A percentile compares a stretch with the other conserved stretches of the same genome.
Conservation (phyloP, 1,284 basidiomycete genomes). For the Microbotryomycetes sp. region DNA sequence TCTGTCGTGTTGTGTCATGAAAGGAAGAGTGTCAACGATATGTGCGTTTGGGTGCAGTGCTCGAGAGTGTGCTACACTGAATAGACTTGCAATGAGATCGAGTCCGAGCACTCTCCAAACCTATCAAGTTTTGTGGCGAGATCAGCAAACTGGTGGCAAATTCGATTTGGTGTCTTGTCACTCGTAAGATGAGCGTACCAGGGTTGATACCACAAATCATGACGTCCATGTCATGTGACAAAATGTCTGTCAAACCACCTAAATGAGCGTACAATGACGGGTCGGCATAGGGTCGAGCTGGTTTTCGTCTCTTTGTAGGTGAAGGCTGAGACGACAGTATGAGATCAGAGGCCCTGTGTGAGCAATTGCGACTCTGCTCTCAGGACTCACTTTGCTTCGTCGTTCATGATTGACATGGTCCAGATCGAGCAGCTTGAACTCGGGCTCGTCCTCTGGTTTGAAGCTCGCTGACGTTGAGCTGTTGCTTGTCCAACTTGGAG, state of each 20-base stretch:
- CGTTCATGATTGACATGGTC: too few species aligned
- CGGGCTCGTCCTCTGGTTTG: too few species aligned
- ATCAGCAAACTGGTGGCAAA: slow-evolving; percentile 2
- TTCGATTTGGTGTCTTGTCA: background rate
- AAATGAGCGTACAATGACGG: slow-evolving; percentile 42
- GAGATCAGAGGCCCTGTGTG: too few species aligned
- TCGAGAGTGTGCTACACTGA: background rate
- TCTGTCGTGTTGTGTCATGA: too few species aligned
- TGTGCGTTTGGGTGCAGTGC: background rate
- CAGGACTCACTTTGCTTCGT: too few species aligned
- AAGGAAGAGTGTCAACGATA: too few species aligned
- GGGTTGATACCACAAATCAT: slow-evolving; percentile 14
- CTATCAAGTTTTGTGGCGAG: slow-evolving; percentile 47
- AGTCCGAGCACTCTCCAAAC: slow-evolving; percentile 53
- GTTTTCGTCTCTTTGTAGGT: slow-evolving; percentile 28
- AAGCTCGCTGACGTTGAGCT: too few species aligned
- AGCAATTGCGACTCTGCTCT: too few species aligned
- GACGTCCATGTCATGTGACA: slow-evolving; percentile 47
- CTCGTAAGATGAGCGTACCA: slow-evolving; percentile 1
- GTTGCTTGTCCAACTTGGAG: too few species aligned
- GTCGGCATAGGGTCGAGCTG: slow-evolving; percentile 40
- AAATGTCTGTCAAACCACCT: slow-evolving; percentile 46
- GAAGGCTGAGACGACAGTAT: too few species aligned
- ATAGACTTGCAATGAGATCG: slow-evolving; percentile 56
- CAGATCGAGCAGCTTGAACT: too few species aligned